Evolutionary conservation across 1,284 basidiomycete species (phyloP).

Genomic region (Clitocybe nebularis): DNA sequence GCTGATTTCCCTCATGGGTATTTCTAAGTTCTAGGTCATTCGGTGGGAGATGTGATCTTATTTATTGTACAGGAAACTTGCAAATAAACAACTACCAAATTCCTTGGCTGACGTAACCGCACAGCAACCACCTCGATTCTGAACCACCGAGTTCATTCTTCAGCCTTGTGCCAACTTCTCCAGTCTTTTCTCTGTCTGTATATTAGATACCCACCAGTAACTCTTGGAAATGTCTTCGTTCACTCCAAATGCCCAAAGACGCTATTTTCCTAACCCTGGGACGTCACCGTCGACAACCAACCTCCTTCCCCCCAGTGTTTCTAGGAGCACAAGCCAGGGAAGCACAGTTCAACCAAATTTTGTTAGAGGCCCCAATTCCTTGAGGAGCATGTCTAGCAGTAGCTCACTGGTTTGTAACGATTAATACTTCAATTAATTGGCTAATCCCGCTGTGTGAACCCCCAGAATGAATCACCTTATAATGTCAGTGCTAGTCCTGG

Average conservation of each 20-base stretch:
- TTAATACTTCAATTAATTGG: background rate
- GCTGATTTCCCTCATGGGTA: no score
- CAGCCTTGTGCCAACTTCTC: background rate
- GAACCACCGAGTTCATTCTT: background rate
- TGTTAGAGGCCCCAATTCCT: background rate
- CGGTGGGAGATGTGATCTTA: no score
- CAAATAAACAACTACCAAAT: no score
- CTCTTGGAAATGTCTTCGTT: slow-evolving; percentile 7
- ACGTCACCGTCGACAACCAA: slow-evolving; percentile 11
- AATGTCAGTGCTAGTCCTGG: background rate
- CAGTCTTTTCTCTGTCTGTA: background rate
- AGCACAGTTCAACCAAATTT: slow-evolving; percentile 6
- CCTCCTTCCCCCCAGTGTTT: slow-evolving; percentile 9
- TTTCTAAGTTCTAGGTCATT: no score
- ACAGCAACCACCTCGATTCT: background rate
- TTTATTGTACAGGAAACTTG: no score
- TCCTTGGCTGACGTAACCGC: background rate
- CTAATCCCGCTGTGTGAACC: background rate
- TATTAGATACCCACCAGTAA: background rate
- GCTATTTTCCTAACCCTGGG: slow-evolving; percentile 3
- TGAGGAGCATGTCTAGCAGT: background rate
- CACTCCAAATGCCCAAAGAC: slow-evolving; percentile 4
- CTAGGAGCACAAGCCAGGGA: slow-evolving; percentile 1
- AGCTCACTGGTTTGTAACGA: background rate
- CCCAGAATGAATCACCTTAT: slow-evolving; percentile 1